Evolutionary conservation across 495 filamentous ascomycete genomes (phyloP).

Genomic region (Annulohypoxylon stygium): DNA sequence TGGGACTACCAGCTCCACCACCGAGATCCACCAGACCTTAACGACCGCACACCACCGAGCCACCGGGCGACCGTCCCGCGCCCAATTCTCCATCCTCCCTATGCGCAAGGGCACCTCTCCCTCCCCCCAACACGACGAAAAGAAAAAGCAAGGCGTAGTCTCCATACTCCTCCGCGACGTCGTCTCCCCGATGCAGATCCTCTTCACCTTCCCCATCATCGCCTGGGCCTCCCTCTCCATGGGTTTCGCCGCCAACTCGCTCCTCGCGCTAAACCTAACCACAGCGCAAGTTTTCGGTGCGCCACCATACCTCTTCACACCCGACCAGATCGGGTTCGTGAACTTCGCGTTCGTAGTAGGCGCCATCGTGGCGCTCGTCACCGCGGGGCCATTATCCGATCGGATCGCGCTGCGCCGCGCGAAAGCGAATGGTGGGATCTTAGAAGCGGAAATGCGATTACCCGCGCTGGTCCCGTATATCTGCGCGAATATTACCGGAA

Average conservation of each 20-base stretch:
- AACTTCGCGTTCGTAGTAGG: conserved; percentile 58
- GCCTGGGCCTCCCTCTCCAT: conserved; percentile 71
- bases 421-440: conserved; percentile 66
- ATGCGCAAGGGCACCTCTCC: conserved; percentile 46
- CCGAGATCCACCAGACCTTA: conserved; percentile 27
- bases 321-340: conserved; percentile 64
- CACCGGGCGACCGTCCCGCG: conserved; percentile 64
- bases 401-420: conserved; percentile 69
- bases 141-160: conserved; percentile 48
- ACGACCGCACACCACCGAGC: conserved; percentile 52
- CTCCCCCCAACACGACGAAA: background rate
- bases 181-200: conserved; percentile 67
- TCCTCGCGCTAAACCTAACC: conserved; percentile 73
- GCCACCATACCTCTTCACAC: conserved; percentile 69
- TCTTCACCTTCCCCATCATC: conserved; percentile 70
- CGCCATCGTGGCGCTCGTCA: conserved; percentile 62
- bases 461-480: conserved; percentile 71
- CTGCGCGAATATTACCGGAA: conserved; percentile 66
- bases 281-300: conserved; percentile 70
- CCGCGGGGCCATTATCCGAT: conserved; percentile 71
- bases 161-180: conserved; percentile 53
- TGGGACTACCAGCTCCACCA: conserved; percentile 42
- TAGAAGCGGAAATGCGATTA: conserved; percentile 76
- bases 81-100: conserved; percentile 68
- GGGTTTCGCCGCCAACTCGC: conserved; percentile 69